phyloP scores from a whole-genome alignment of 2,329 filamentous ascomycete species.

The Rutstroemia sp. region DNA sequence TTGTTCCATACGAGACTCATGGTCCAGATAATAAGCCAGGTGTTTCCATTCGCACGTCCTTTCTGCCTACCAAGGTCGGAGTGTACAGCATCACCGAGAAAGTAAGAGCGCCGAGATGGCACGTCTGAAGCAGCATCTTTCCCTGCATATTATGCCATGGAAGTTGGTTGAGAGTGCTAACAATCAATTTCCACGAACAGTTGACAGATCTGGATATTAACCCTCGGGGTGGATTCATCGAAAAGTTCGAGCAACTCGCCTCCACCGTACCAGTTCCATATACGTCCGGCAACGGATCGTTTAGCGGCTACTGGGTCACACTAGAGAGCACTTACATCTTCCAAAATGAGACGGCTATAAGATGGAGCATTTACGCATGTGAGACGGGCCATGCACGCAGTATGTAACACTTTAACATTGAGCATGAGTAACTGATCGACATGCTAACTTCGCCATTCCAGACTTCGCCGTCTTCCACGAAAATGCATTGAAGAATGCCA shows the following conservation, averaged over 20 bases:
- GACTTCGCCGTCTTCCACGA: conserved; percentile 6
- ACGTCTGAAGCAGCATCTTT: neutral
- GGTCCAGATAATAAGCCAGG: neutral
- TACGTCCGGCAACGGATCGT: neutral
- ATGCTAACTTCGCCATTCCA: neutral
- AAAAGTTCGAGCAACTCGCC: conserved; percentile 2
- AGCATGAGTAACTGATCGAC: too few relatives aligned
- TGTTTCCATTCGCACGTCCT: neutral
- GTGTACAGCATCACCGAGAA: neutral
- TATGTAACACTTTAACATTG: neutral
- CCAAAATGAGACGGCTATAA: neutral
- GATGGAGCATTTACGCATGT: conserved; percentile 4
- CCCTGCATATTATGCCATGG: neutral
- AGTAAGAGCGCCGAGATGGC: neutral
- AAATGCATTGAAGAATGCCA: neutral
- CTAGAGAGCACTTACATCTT: conserved; percentile 2
- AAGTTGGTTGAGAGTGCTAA: too few relatives aligned
- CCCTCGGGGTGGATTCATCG: neutral
- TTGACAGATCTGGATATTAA: neutral
- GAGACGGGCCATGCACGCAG: neutral
- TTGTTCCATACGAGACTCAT: neutral
- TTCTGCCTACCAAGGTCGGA: neutral
- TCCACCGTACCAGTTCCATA: neutral
- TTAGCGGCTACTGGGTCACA: conserved; percentile 1
- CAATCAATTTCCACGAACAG: neutral